These are phyloP conservation scores for Alloascoidea hylecoeti DNA, from an alignment of 805 yeast genomes.

Conservation along the genomic window DNA sequence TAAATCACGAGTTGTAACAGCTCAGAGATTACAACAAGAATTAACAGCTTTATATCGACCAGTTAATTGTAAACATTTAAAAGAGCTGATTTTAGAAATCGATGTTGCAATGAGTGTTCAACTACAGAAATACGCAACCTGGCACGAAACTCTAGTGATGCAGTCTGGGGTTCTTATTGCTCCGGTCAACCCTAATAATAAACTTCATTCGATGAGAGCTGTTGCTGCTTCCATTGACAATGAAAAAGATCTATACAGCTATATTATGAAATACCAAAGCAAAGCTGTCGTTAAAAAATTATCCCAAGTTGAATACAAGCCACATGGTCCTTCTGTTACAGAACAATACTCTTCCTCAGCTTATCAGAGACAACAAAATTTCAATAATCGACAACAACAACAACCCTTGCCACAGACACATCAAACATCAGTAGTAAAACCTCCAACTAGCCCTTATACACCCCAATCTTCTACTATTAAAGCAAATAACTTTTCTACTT, in stretches of 20 bases:
- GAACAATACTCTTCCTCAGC: neutral
- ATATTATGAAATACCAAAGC: constrained; percentile 33
- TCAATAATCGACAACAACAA: too few species aligned
- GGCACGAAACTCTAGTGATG: constrained; percentile 70
- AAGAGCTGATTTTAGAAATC: constrained; percentile 68
- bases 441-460: neutral
- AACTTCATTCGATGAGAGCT: constrained; percentile 51
- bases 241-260: constrained; percentile 69
- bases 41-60: constrained; percentile 69
- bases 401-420: too few species aligned
- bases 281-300: constrained; percentile 19
- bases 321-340: constrained; percentile 22
- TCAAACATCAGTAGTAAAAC: neutral
- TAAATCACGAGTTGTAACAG: constrained; percentile 57
- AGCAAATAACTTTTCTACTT: too few species aligned
- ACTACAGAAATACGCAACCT: constrained; percentile 77
- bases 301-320: constrained; percentile 52
- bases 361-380: neutral
- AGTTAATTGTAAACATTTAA: constrained; percentile 51
- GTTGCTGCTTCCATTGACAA: constrained; percentile 70
- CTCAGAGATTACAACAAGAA: constrained; percentile 62
- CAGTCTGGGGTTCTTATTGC: constrained; percentile 74
- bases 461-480: neutral
- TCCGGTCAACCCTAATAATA: constrained; percentile 43
- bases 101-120: constrained; percentile 86